phyloP scores from a whole-genome alignment of 2,329 filamentous ascomycete species.

The Ophiostoma perfectum region DNA sequence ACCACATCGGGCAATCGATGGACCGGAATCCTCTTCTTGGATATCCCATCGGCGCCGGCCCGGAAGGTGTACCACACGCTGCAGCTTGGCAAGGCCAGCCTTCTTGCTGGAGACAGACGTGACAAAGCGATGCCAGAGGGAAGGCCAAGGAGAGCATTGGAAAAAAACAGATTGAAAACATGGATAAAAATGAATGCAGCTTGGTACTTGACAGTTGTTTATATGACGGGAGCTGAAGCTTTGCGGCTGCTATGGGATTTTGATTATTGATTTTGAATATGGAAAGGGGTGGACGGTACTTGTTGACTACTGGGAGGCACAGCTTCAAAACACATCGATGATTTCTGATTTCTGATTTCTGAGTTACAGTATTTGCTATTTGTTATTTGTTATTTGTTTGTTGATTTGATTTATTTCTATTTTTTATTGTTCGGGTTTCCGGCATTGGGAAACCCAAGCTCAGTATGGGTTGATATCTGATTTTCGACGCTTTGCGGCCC shows the following conservation, averaged over 20 bases:
- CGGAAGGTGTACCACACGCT: constrained; percentile 31
- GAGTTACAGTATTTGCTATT: too few species aligned
- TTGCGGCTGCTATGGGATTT: background rate
- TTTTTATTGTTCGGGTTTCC: background rate
- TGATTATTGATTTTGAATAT: background rate
- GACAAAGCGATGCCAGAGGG: background rate
- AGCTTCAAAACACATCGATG: background rate
- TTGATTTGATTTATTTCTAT: background rate
- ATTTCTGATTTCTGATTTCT: background rate
- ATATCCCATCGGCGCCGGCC: constrained; percentile 40
- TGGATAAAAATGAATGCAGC: background rate
- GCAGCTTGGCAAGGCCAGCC: constrained; percentile 17
- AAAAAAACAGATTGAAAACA: constrained; percentile 13
- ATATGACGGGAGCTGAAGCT: background rate
- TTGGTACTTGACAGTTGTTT: background rate
- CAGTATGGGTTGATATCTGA: background rate
- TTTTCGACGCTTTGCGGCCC: background rate
- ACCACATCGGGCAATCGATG: background rate
- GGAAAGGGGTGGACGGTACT: background rate
- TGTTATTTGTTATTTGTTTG: background rate
- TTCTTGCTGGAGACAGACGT: constrained; percentile 15
- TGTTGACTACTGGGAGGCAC: background rate
- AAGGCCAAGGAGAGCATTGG: background rate
- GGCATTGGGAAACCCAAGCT: background rate
- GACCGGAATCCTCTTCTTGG: constrained; percentile 31